Evolutionary conservation across 2,329 filamentous ascomycete species (phyloP).

Genomic region (Trichophyton mentagrophytes): DNA sequence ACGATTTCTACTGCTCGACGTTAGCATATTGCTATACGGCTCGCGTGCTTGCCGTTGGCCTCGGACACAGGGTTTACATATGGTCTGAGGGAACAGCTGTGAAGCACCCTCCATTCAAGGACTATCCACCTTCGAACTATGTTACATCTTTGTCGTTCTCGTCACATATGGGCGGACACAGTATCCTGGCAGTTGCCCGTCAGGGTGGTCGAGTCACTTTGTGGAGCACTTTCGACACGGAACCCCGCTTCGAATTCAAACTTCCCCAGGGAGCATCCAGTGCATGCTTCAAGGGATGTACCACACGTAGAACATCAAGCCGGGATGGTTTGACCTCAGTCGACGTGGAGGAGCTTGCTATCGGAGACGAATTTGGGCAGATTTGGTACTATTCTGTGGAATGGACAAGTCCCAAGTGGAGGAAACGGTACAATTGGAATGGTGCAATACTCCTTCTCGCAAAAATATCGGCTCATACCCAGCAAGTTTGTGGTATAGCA

Average conservation of each 20-base stretch:
- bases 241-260: slow-evolving; percentile 60
- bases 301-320: slow-evolving; percentile 39
- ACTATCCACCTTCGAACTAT: slow-evolving; percentile 36
- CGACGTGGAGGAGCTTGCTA: slow-evolving; percentile 66
- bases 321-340: slow-evolving; percentile 40
- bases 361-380: slow-evolving; percentile 71
- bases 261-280: slow-evolving; percentile 65
- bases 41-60: slow-evolving; percentile 68
- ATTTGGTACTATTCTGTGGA: slow-evolving; percentile 84
- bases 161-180: slow-evolving; percentile 58
- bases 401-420: slow-evolving; percentile 48
- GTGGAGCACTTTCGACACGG: slow-evolving; percentile 55
- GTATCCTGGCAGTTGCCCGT: slow-evolving; percentile 73
- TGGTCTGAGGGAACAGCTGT: slow-evolving; percentile 73
- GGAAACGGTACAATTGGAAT: slow-evolving; percentile 60
- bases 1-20: slow-evolving; percentile 91
- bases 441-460: slow-evolving; percentile 67
- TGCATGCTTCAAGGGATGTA: slow-evolving; percentile 63
- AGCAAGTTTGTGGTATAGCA: slow-evolving; percentile 86
- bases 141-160: slow-evolving; percentile 88
- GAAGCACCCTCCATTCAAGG: slow-evolving; percentile 45
- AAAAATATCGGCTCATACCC: slow-evolving; percentile 63
- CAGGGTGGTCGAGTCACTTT: slow-evolving; percentile 64
- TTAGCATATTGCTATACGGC: slow-evolving; percentile 69
- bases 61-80: slow-evolving; percentile 66